Evolutionary conservation across 116 monocot species (phyloP).

Genomic region (Zostera marina): DNA sequence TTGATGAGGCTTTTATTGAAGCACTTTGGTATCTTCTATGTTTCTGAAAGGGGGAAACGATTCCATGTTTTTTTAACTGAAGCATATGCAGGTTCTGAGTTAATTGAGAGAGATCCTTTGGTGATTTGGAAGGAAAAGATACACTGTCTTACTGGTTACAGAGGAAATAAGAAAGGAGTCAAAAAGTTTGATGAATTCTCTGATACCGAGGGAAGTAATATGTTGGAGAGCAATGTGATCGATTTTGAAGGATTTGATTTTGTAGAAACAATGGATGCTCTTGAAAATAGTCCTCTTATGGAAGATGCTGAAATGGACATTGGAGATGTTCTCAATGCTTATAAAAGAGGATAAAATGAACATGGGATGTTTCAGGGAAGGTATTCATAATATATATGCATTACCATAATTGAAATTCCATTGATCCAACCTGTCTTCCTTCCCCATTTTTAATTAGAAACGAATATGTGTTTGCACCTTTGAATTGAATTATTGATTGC

Average conservation of each 20-base stretch:
- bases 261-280: slow-evolving; percentile 16
- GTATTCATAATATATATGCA: neutral
- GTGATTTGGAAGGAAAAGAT: slow-evolving; percentile 81
- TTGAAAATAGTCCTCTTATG: slow-evolving; percentile 13
- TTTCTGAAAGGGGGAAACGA: slow-evolving; percentile 86
- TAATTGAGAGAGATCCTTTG: slow-evolving; percentile 61
- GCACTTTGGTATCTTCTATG: slow-evolving; percentile 86
- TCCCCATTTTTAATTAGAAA: too few species aligned
- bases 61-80: slow-evolving; percentile 66
- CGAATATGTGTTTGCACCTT: too few species aligned
- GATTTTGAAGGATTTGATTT: slow-evolving; percentile 22
- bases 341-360: slow-evolving; percentile 6
- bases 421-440: too few species aligned
- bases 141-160: slow-evolving; percentile 45
- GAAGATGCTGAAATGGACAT: slow-evolving; percentile 50
- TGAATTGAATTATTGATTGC: too few species aligned
- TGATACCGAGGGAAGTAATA: slow-evolving; percentile 18
- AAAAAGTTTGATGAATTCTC: slow-evolving; percentile 24
- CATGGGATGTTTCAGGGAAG: neutral
- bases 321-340: slow-evolving; percentile 17
- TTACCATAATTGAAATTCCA: too few species aligned
- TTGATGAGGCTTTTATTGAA: slow-evolving; percentile 84
- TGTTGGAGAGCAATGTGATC: slow-evolving; percentile 9
- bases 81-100: slow-evolving; percentile 64
- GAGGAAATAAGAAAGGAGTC: slow-evolving; percentile 51